Evolutionary conservation across 2,329 filamentous ascomycete species (phyloP).

Genomic region (Colletotrichum navitas): DNA sequence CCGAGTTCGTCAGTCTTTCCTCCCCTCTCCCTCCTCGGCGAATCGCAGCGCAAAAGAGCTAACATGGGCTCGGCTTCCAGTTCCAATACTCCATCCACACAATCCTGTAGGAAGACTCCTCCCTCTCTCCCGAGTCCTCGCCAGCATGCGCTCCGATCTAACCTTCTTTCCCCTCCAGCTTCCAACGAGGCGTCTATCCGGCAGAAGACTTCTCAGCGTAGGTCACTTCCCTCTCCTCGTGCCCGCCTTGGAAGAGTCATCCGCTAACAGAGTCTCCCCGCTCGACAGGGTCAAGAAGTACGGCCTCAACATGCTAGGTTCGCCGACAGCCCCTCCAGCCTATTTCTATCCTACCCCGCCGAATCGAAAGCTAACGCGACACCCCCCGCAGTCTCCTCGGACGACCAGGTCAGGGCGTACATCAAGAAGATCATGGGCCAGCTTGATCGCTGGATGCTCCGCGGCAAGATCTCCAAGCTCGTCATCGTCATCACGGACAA

Average conservation of each 20-base stretch:
- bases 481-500: slow-evolving; percentile 98
- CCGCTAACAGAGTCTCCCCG: neutral
- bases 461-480: slow-evolving; percentile 96
- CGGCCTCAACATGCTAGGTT: slow-evolving; percentile 95
- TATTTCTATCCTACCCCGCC: no score
- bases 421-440: slow-evolving; percentile 99
- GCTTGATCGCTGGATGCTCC: slow-evolving; percentile 97
- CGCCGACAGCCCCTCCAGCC: slow-evolving; percentile 41
- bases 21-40: neutral
- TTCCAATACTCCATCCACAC: slow-evolving; percentile 99
- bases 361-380: slow-evolving; percentile 13
- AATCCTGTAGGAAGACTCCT: slow-evolving; percentile 75
- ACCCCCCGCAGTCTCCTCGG: slow-evolving; percentile 77
- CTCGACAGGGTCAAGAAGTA: slow-evolving; percentile 87
- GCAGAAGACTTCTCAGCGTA: slow-evolving; percentile 96
- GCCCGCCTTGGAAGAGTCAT: neutral
- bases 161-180: slow-evolving; percentile 63
- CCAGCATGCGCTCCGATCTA: neutral
- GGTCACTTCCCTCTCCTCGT: slow-evolving; percentile 48
- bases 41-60: slow-evolving; percentile 32
- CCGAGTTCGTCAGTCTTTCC: slow-evolving; percentile 83
- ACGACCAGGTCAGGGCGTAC: slow-evolving; percentile 98
- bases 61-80: slow-evolving; percentile 53
- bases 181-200: slow-evolving; percentile 88
- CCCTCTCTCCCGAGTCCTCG: neutral